These are phyloP conservation scores for Fraxinus greggii DNA, from an alignment of 305 asterid genomes.

Conservation along the genomic window DNA sequence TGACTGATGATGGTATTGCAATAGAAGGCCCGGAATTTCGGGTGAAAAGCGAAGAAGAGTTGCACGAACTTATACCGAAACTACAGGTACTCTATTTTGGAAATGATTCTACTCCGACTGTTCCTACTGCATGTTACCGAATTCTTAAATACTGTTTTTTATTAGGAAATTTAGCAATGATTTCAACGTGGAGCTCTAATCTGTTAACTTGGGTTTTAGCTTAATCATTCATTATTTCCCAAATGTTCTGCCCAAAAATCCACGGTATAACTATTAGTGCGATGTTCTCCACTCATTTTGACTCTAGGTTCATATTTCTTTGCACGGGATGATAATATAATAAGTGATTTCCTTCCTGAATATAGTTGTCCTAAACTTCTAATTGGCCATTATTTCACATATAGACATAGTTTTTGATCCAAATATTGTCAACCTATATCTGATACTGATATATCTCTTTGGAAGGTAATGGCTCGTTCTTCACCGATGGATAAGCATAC, in stretches of 20 bases:
- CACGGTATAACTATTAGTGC: not conserved
- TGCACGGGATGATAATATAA: conserved; percentile 10
- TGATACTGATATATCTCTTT: conserved; percentile 10
- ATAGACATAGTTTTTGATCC: not conserved
- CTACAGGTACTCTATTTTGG: conserved; percentile 56
- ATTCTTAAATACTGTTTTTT: not conserved
- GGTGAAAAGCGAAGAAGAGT: conserved; percentile 61
- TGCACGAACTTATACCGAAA: conserved; percentile 74
- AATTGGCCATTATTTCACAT: not conserved
- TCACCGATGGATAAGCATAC: conserved; percentile 96
- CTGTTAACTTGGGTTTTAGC: conserved; percentile 14
- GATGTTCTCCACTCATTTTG: not conserved
- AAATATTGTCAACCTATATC: not conserved
- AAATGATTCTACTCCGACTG: not conserved
- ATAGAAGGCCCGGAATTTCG: conserved; percentile 94
- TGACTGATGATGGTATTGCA: conserved; percentile 83
- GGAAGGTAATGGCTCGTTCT: conserved; percentile 94
- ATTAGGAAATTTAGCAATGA: not conserved
- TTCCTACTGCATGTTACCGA: not conserved
- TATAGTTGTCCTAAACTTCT: not conserved
- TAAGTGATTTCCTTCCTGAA: not conserved
- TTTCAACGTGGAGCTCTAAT: not conserved
- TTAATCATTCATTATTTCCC: not conserved
- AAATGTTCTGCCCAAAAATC: not conserved
- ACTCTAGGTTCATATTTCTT: not conserved